These are phyloP conservation scores for Leptographium flavum DNA, from an alignment of 2,329 filamentous ascomycete species.

Conservation along the genomic window DNA sequence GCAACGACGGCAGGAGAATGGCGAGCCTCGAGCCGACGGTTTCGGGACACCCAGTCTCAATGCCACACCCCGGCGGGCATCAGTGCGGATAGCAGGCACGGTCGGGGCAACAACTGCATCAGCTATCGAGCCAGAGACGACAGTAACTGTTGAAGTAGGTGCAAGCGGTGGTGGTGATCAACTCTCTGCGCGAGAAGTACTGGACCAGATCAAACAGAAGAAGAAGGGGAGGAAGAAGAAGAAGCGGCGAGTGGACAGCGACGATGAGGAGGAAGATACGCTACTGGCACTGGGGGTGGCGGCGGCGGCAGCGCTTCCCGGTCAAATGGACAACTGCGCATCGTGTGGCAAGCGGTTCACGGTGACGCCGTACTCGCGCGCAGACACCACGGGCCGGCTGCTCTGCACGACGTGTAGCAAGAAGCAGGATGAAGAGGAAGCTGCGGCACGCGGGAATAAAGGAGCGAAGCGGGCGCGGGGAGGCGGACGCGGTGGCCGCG, in stretches of 20 bases:
- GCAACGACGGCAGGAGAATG: slow-evolving; percentile 12
- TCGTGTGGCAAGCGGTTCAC: slow-evolving; percentile 79
- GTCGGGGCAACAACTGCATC: neutral
- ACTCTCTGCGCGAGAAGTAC: slow-evolving; percentile 19
- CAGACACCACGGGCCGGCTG: slow-evolving; percentile 61
- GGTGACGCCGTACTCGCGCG: slow-evolving; percentile 77
- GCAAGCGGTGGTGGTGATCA: slow-evolving; percentile 28
- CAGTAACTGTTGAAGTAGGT: neutral
- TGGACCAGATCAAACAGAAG: slow-evolving; percentile 47
- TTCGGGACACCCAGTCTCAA: slow-evolving; percentile 5
- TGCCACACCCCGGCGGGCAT: too few relatives aligned
- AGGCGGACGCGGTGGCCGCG: slow-evolving; percentile 24
- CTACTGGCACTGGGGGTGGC: slow-evolving; percentile 32
- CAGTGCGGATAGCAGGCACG: neutral
- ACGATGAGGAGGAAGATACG: slow-evolving; percentile 29
- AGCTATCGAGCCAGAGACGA: neutral
- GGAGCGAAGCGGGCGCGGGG: slow-evolving; percentile 27
- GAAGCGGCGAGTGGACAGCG: slow-evolving; percentile 29
- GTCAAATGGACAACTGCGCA: slow-evolving; percentile 81
- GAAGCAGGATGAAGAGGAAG: slow-evolving; percentile 51
- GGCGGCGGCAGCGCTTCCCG: slow-evolving; percentile 45
- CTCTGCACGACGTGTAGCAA: slow-evolving; percentile 73
- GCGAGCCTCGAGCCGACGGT: neutral
- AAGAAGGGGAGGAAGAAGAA: slow-evolving; percentile 40
- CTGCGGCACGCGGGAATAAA: slow-evolving; percentile 31